These are phyloP conservation scores for Austroboletus olivaceoglutinosus DNA, from an alignment of 1,284 basidiomycete species.

Conservation along the genomic window DNA sequence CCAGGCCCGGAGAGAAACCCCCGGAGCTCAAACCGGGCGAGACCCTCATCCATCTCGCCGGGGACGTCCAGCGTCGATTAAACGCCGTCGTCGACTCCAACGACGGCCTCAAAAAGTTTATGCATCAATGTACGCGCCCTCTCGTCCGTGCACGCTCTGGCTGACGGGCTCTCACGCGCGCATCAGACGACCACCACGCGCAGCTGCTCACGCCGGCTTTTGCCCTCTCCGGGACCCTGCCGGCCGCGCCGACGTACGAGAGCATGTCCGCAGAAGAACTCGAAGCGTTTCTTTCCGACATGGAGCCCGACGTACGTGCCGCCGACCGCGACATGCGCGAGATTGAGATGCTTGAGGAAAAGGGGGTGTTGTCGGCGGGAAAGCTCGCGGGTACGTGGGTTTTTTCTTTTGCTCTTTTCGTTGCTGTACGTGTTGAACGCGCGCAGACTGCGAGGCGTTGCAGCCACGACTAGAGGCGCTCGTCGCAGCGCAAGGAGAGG, in stretches of 20 bases:
- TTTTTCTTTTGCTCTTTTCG: no score
- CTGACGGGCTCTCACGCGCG: no score
- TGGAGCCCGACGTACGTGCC: slow-evolving; percentile 76
- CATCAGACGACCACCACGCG: slow-evolving; percentile 68
- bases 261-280: slow-evolving; percentile 64
- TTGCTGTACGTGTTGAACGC: no score
- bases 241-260: slow-evolving; percentile 52
- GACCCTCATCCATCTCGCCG: slow-evolving; percentile 55
- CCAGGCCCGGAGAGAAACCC: slow-evolving; percentile 23
- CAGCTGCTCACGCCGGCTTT: slow-evolving; percentile 70
- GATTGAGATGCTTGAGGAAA: slow-evolving; percentile 64
- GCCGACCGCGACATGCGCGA: slow-evolving; percentile 78
- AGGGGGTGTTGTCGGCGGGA: slow-evolving; percentile 67
- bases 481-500: slow-evolving; percentile 57
- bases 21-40: slow-evolving; percentile 45
- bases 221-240: slow-evolving; percentile 61
- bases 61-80: slow-evolving; percentile 58
- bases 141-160: no score
- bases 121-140: slow-evolving; percentile 65
- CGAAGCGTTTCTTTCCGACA: slow-evolving; percentile 67
- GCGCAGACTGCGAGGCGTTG: slow-evolving; percentile 58
- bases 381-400: slow-evolving; percentile 57
- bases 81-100: slow-evolving; percentile 58
- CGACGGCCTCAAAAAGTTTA: slow-evolving; percentile 69
- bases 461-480: slow-evolving; percentile 59